phyloP scores from a whole-genome alignment of 768 basidiomycete genomes.

The Boletus tomentosulus region DNA sequence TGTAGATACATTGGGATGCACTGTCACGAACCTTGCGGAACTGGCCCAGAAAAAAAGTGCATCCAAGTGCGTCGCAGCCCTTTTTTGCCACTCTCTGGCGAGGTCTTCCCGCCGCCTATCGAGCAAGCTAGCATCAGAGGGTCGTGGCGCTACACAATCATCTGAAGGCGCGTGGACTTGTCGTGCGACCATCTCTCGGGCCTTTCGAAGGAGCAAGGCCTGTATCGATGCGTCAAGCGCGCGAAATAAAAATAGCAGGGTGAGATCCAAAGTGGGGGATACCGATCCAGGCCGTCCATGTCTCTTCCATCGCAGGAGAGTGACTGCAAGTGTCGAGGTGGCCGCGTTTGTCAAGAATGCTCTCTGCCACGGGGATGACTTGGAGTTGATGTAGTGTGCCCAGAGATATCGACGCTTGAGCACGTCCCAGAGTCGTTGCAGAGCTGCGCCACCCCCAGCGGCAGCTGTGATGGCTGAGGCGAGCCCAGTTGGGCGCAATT shows the following conservation, averaged over 20 bases:
- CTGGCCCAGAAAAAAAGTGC: conserved; percentile 73
- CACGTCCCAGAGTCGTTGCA: conserved; percentile 44
- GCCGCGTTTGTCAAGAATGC: conserved; percentile 57
- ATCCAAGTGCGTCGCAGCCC: conserved; percentile 50
- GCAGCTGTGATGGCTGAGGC: conserved; percentile 62
- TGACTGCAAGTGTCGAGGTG: conserved; percentile 53
- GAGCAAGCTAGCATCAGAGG: neutral
- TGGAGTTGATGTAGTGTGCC: conserved; percentile 11
- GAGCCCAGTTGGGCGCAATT: conserved; percentile 60
- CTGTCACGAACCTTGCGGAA: conserved; percentile 58
- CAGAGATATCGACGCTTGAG: conserved; percentile 10
- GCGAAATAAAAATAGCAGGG: conserved; percentile 62
- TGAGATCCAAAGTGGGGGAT: conserved; percentile 66
- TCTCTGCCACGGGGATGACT: conserved; percentile 40
- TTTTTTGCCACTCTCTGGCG: conserved; percentile 28
- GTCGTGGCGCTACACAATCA: neutral
- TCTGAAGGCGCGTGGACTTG: neutral
- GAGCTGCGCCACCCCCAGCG: conserved; percentile 58
- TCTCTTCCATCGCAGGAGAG: conserved; percentile 52
- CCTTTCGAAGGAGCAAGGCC: conserved; percentile 37
- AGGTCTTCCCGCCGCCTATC: conserved; percentile 19
- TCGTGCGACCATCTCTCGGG: neutral
- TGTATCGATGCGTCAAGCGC: conserved; percentile 65
- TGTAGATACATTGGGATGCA: neutral
- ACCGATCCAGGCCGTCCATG: conserved; percentile 11